Percentiles rank a stretch among this genome's conserved stretches.
Evolutionary conservation across 2,329 filamentous ascomycete genomes (phyloP).

Genomic region (Penicillium carneum): DNA sequence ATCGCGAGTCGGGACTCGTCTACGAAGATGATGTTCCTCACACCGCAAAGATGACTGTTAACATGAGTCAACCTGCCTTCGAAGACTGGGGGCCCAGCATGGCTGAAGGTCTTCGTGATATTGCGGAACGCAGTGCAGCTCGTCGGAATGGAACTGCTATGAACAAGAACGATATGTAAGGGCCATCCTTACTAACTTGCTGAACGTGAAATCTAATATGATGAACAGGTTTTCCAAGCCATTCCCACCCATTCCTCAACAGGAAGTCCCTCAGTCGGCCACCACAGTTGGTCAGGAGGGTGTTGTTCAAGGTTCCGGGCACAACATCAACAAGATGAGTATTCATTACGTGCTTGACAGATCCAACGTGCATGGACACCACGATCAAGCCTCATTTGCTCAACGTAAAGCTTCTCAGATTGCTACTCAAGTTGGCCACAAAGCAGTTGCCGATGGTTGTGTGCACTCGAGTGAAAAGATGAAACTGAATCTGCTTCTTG

Average conservation of each 20-base stretch:
- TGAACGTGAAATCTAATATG: not conserved
- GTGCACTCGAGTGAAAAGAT: not conserved
- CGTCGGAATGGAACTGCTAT: not conserved
- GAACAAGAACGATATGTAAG: not conserved
- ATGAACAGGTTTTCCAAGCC: not conserved
- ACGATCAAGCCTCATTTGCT: not conserved
- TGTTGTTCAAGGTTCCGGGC: not conserved
- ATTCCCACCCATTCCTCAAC: constrained; percentile 2
- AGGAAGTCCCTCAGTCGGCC: not conserved
- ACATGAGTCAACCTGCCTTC: not conserved
- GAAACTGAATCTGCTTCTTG: not conserved
- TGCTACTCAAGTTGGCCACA: not conserved
- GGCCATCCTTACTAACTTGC: not conserved
- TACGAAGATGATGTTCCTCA: not conserved
- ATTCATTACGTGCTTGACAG: not conserved
- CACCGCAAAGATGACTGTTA: not conserved
- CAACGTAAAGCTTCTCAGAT: not conserved
- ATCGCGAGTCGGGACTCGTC: not conserved
- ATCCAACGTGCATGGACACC: not conserved
- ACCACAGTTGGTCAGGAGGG: not conserved
- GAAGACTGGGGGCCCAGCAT: not conserved
- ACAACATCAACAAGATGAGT: not conserved
- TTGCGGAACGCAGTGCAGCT: constrained; percentile 5
- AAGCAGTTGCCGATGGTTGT: not conserved
- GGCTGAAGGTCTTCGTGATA: not conserved